Evolutionary conservation across 2,329 filamentous ascomycete genomes (phyloP).

Genomic region (Parastagonospora nodorum): DNA sequence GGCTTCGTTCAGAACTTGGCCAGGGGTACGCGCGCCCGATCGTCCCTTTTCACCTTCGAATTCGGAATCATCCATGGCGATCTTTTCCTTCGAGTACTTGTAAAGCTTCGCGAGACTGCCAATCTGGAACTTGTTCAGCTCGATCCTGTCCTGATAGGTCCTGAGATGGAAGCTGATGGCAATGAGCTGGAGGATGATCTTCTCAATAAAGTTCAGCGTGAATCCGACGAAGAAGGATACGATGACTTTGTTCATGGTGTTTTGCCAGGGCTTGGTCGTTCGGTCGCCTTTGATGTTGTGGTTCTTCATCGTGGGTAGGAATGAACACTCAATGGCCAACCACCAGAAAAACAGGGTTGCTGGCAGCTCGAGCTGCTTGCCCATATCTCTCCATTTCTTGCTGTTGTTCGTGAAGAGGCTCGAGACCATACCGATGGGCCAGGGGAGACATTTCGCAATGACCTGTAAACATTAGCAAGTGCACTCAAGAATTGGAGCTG

Average conservation of each 20-base stretch:
- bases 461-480: slow-evolving; percentile 48
- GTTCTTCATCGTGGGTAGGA: slow-evolving; percentile 78
- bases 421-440: slow-evolving; percentile 65
- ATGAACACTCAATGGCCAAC: slow-evolving; percentile 83
- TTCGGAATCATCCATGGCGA: slow-evolving; percentile 75
- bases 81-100: slow-evolving; percentile 66
- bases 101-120: slow-evolving; percentile 69
- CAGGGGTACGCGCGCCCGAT: slow-evolving; percentile 74
- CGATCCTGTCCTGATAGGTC: slow-evolving; percentile 89
- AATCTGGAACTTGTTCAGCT: slow-evolving; percentile 90
- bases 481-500: not conserved
- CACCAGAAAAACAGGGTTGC: slow-evolving; percentile 91
- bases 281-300: slow-evolving; percentile 62
- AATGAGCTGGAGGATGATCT: slow-evolving; percentile 93
- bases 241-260: slow-evolving; percentile 81
- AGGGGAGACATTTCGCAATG: slow-evolving; percentile 68
- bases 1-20: slow-evolving; percentile 69
- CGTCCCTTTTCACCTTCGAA: slow-evolving; percentile 58
- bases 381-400: slow-evolving; percentile 93
- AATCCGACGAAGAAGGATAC: slow-evolving; percentile 81
- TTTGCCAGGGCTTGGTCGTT: slow-evolving; percentile 69
- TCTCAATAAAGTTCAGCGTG: slow-evolving; percentile 83
- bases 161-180: slow-evolving; percentile 90
- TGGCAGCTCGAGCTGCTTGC: slow-evolving; percentile 81
- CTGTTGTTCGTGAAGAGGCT: slow-evolving; percentile 82